Evolutionary conservation across 2,329 filamentous ascomycete genomes (phyloP).

Genomic region (Lithohypha guttulata): DNA sequence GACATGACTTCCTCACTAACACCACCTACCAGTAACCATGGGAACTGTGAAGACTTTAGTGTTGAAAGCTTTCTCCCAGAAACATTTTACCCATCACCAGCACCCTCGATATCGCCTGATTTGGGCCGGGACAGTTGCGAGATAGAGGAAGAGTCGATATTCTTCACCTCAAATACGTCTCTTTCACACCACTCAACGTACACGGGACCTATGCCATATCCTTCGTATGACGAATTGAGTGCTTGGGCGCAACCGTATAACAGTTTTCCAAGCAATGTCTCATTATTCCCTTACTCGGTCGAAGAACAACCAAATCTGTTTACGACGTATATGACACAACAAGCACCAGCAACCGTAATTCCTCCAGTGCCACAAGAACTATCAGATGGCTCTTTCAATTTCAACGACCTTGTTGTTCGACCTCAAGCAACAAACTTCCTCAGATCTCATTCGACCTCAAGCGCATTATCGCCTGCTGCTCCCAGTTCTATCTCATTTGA

Average conservation of each 20-base stretch:
- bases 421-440: slow-evolving; percentile 8
- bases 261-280: slow-evolving; percentile 13
- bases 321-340: slow-evolving; percentile 9
- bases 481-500: slow-evolving; percentile 12
- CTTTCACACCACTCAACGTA: slow-evolving; percentile 2
- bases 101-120: slow-evolving; percentile 18
- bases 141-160: slow-evolving; percentile 13
- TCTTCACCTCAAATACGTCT: slow-evolving; percentile 10
- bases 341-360: slow-evolving; percentile 15
- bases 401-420: slow-evolving; percentile 10
- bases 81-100: slow-evolving; percentile 20
- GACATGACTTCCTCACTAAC: slow-evolving; percentile 15
- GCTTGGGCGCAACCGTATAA: slow-evolving; percentile 18
- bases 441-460: slow-evolving; percentile 11
- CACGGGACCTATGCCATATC: slow-evolving; percentile 10
- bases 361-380: slow-evolving; percentile 20
- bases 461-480: slow-evolving; percentile 16
- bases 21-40: slow-evolving; percentile 20
- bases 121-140: slow-evolving; percentile 13
- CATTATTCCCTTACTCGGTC: slow-evolving; percentile 15
- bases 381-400: slow-evolving; percentile 16
- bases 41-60: slow-evolving; percentile 20
- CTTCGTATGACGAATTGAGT: slow-evolving; percentile 17
- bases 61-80: slow-evolving; percentile 17
- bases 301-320: slow-evolving; percentile 9